These are phyloP conservation scores for Pterocarpus santalinus DNA, from an alignment of 306 rosid species.

Conservation along the genomic window DNA sequence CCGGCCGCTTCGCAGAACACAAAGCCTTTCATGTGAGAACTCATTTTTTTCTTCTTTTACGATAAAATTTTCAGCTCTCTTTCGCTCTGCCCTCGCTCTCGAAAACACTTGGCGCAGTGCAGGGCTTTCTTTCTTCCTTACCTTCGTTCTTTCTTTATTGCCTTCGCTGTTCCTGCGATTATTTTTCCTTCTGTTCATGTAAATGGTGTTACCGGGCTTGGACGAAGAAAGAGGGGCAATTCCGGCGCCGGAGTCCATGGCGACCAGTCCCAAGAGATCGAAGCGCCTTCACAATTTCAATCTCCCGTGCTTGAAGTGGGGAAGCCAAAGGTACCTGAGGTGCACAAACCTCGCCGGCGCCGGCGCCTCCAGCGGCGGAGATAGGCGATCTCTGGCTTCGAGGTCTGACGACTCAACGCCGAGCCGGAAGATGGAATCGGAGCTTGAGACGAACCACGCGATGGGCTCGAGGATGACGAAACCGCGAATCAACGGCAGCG, in stretches of 20 bases:
- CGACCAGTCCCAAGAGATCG: constrained; percentile 65
- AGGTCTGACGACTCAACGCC: constrained; percentile 43
- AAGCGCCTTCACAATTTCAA: constrained; percentile 79
- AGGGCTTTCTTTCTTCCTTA: background rate
- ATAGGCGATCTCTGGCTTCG: constrained; percentile 58
- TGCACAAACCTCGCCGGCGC: constrained; percentile 55
- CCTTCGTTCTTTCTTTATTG: too few relatives aligned
- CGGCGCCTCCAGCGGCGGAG: constrained; percentile 1
- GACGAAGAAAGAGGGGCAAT: constrained; percentile 42
- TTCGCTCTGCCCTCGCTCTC: background rate
- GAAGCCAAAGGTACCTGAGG: constrained; percentile 69
- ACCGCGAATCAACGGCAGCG: constrained; percentile 44
- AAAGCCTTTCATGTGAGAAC: background rate
- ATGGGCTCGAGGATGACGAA: constrained; percentile 41
- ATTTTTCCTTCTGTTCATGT: constrained; percentile 21
- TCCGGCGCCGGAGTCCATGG: constrained; percentile 51
- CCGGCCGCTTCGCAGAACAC: constrained; percentile 48
- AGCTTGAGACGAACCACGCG: constrained; percentile 41
- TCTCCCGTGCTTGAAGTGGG: constrained; percentile 80
- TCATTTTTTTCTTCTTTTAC: background rate
- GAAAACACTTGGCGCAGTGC: background rate
- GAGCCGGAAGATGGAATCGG: constrained; percentile 48
- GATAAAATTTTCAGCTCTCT: constrained; percentile 18
- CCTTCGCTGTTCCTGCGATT: background rate
- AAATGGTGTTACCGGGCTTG: constrained; percentile 58